Base-by-base conservation (phyloP, 2,329 filamentous ascomycete species). In the Malbranchea zuffiana region DNA sequence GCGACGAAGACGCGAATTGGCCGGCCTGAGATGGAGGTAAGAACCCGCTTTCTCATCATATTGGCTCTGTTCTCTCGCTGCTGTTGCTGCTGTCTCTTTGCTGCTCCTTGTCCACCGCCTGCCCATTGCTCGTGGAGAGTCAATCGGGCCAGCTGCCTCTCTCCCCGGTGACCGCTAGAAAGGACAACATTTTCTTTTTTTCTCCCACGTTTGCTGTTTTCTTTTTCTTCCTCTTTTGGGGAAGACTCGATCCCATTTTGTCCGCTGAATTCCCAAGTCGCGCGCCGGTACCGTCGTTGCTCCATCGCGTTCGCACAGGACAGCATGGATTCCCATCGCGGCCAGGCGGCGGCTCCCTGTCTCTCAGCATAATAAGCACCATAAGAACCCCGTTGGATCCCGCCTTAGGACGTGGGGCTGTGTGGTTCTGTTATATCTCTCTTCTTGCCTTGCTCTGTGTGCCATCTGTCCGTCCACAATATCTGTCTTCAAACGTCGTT, bases 11-110 rank as follows among this genome's bases (percentile, higher is more conserved):
- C 27, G 15, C 24, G 35, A 34, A 41, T 24, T 23, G 29, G 29
- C 34, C 23, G 35, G 34, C 23, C 13, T n/a, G n/a, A n/a, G n/a
- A 46, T 46, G 44, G 44, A 46, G 42, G 44, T 46, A 44, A 44
- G 43, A 35, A 42, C 32, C 37, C n/a, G n/a, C n/a, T n/a, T n/a
- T n/a, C n/a, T n/a, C n/a, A n/a, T n/a, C n/a, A n/a, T n/a, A n/a
- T n/a, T 40, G 32, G 39, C 38, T 42, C 30, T 41, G 42, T 31
- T 26, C 16, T 43, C 18, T 26, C 13, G 28, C 26, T 26, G 12
- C 25, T 33, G 18, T 40, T 23, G 21, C 28, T 29, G 15, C 11
- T 13, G 19, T 37, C 26, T 19, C 25, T n/a, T 12, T 23, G 17
- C 21, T 39, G 17, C 37, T 18, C 38, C 19, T 21, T 12, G 12